Conservation (phyloP, 306 rosid species). For the Sesbania bispinosa region DNA sequence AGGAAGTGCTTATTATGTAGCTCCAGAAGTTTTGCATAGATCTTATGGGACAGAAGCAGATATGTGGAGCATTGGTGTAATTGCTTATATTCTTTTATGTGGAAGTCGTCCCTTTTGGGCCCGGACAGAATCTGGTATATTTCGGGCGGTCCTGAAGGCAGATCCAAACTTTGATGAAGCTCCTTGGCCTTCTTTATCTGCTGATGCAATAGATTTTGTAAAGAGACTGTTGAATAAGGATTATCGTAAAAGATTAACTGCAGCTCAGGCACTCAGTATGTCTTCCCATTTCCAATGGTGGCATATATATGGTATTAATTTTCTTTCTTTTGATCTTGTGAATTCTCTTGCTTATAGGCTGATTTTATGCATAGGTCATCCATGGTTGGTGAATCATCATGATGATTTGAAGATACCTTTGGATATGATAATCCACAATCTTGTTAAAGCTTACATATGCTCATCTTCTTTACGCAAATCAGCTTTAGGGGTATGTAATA, state of each 20-base stretch:
- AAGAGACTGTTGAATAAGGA: slow-evolving; percentile 71
- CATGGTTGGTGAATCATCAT: slow-evolving; percentile 56
- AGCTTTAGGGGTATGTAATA: slow-evolving; percentile 61
- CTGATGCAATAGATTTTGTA: slow-evolving; percentile 76
- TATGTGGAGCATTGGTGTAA: slow-evolving; percentile 39
- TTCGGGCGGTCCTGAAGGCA: slow-evolving; percentile 75
- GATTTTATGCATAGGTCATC: slow-evolving; percentile 58
- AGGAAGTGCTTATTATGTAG: slow-evolving; percentile 36
- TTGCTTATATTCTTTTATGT: slow-evolving; percentile 41
- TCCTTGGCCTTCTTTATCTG: slow-evolving; percentile 84
- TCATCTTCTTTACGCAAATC: slow-evolving; percentile 74
- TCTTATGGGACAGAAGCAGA: slow-evolving; percentile 35
- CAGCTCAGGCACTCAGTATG: slow-evolving; percentile 70
- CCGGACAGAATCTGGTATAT: slow-evolving; percentile 81
- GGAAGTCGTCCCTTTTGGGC: slow-evolving; percentile 97
- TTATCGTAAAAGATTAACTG: slow-evolving; percentile 69
- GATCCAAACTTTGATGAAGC: slow-evolving; percentile 83
- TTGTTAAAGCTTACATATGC: slow-evolving; percentile 58
- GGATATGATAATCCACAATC: slow-evolving; percentile 72
- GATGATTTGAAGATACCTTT: slow-evolving; percentile 54
- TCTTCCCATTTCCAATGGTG: slow-evolving; percentile 15
- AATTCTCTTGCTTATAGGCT: slow-evolving; percentile 13
- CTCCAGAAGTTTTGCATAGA: slow-evolving; percentile 36
- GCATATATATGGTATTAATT: neutral
- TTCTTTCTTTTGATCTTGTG: neutral